Conservation (phyloP, 345 rosid genomes). For the Barbarea vulgaris region DNA sequence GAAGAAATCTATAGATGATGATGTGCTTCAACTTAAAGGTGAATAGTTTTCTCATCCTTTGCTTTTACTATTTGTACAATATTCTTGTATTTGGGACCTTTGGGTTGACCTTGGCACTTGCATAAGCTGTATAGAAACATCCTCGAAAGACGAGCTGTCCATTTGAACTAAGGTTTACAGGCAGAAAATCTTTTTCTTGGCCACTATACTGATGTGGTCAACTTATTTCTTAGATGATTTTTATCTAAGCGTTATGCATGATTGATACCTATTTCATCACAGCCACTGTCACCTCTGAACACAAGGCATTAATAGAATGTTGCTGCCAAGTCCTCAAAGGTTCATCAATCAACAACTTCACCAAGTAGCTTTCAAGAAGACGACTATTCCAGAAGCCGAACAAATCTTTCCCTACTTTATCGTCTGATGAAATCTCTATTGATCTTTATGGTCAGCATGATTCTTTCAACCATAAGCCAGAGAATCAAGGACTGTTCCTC, state of each 20-base stretch:
- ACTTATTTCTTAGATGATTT: background rate
- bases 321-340: slow-evolving; percentile 30
- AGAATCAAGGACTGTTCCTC: slow-evolving; percentile 24
- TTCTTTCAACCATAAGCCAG: slow-evolving; percentile 42
- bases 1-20: slow-evolving; percentile 54
- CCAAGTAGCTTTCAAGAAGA: slow-evolving; percentile 43
- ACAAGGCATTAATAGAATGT: slow-evolving; percentile 37
- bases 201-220: background rate
- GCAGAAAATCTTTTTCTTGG: background rate
- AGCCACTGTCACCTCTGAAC: slow-evolving; percentile 47
- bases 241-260: background rate
- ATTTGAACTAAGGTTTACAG: background rate
- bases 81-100: background rate
- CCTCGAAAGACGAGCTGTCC: background rate
- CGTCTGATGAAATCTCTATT: slow-evolving; percentile 43
- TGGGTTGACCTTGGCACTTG: background rate
- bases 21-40: slow-evolving; percentile 76
- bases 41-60: slow-evolving; percentile 15
- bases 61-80: background rate
- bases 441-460: slow-evolving; percentile 46
- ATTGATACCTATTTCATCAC: no score
- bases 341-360: slow-evolving; percentile 46
- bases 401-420: slow-evolving; percentile 38
- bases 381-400: slow-evolving; percentile 34
- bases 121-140: slow-evolving; percentile 9